phyloP scores from a whole-genome alignment of 345 rosid species.

The Euphorbia pulcherrima region DNA sequence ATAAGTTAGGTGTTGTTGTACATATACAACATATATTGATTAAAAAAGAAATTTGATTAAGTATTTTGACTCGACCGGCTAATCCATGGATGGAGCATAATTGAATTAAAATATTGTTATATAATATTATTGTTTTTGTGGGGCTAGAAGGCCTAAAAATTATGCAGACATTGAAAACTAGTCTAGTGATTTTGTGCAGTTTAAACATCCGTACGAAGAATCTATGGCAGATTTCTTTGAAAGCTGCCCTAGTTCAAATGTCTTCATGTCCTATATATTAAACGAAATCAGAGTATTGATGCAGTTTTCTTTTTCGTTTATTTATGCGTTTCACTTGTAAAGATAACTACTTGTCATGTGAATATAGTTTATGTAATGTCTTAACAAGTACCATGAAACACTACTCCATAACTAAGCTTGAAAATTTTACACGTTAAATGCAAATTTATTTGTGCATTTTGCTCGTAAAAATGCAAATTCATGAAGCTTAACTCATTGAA shows the following conservation, averaged over 20 bases:
- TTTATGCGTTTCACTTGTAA: no score
- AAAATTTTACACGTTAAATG: no score
- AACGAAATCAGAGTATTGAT: not conserved
- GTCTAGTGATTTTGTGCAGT: constrained; percentile 21
- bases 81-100: no score
- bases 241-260: constrained; percentile 3
- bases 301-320: not conserved
- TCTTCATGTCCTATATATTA: constrained; percentile 8
- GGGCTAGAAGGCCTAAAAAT: constrained; percentile 8
- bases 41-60: no score
- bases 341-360: not conserved
- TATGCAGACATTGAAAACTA: constrained; percentile 8
- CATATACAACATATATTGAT: no score
- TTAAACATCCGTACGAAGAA: not conserved
- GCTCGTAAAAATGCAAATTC: no score
- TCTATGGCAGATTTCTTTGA: constrained; percentile 8
- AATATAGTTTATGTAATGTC: not conserved
- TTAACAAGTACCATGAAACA: not conserved
- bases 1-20: no score
- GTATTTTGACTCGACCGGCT: no score
- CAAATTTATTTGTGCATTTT: no score
- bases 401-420: not conserved
- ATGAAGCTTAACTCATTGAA: no score
- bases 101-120: no score
- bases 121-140: not conserved